Evolutionary conservation across 1,284 basidiomycete species (phyloP).

Genomic region (Afroboletus lepidellus): DNA sequence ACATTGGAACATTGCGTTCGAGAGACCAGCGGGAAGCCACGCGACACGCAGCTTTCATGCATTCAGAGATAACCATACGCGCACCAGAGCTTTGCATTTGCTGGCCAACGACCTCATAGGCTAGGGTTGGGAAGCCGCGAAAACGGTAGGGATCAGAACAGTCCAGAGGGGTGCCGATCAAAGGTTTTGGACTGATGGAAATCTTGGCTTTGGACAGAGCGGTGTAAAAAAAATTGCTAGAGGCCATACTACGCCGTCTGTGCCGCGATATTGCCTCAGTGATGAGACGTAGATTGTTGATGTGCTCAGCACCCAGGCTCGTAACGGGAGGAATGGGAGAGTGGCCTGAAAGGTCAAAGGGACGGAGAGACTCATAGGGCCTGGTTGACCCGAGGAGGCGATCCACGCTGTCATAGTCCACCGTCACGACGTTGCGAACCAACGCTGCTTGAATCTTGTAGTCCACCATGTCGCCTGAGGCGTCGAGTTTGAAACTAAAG

Average conservation of each 20-base stretch:
- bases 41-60: conserved; percentile 83
- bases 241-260: conserved; percentile 22
- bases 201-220: conserved; percentile 26
- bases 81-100: conserved; percentile 40
- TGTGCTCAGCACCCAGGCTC: conserved; percentile 40
- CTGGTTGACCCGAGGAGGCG: conserved; percentile 38
- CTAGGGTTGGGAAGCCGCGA: conserved; percentile 57
- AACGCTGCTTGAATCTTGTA: conserved; percentile 69
- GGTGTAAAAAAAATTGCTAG: conserved; percentile 29
- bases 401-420: conserved; percentile 76
- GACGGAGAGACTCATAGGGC: conserved; percentile 33
- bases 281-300: conserved; percentile 28
- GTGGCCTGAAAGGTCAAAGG: conserved; percentile 38
- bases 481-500: conserved; percentile 77
- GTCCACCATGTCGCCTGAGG: conserved; percentile 67
- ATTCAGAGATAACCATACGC: conserved; percentile 68
- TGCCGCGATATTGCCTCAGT: conserved; percentile 22
- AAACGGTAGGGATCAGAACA: conserved; percentile 41
- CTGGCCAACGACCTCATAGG: conserved; percentile 41
- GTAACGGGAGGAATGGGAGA: conserved; percentile 2
- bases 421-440: conserved; percentile 64
- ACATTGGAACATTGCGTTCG: conserved; percentile 61
- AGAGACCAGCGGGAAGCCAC: conserved; percentile 72
- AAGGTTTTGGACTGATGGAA: conserved; percentile 28
- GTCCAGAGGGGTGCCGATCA: conserved; percentile 29